A percentile compares a stretch with the other conserved stretches of the same genome.
Conservation (phyloP, 192 early-diverging fungal genomes). For the Coemansia sp. region DNA sequence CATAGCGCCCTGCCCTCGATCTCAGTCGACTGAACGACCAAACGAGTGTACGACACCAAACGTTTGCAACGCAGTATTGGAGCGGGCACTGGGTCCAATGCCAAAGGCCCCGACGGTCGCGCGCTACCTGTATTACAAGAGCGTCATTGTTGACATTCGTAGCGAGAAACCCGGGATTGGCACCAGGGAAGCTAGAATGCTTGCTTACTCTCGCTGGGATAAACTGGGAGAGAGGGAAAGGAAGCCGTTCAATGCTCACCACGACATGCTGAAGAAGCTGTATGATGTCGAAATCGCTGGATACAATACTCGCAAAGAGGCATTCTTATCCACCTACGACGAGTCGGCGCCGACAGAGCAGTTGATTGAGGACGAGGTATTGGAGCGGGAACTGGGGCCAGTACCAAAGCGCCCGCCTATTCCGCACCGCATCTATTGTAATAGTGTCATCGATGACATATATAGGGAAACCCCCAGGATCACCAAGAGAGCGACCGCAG, state of each 20-base stretch:
- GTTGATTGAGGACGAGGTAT: too few species aligned
- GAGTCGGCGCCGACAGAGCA: too few species aligned
- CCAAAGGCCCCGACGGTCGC: not conserved
- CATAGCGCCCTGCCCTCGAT: not conserved
- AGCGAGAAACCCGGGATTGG: not conserved
- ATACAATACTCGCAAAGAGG: not conserved
- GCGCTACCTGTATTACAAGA: not conserved
- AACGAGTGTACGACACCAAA: too few species aligned
- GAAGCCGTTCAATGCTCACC: not conserved
- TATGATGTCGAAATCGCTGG: not conserved
- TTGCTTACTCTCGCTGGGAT: not conserved
- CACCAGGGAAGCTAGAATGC: not conserved
- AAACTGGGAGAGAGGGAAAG: not conserved
- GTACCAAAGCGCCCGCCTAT: too few species aligned
- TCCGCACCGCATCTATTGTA: too few species aligned
- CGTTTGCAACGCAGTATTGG: too few species aligned
- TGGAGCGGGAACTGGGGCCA: too few species aligned
- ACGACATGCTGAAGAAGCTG: not conserved
- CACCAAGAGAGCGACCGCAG: too few species aligned
- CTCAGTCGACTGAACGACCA: not conserved
- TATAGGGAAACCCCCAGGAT: too few species aligned
- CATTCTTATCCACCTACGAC: not conserved
- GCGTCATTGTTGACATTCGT: not conserved
- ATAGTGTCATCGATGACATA: too few species aligned
- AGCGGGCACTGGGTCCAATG: too few species aligned